Conservation (phyloP, 1,139 yeast species). For the Yamadazyma sp. region DNA sequence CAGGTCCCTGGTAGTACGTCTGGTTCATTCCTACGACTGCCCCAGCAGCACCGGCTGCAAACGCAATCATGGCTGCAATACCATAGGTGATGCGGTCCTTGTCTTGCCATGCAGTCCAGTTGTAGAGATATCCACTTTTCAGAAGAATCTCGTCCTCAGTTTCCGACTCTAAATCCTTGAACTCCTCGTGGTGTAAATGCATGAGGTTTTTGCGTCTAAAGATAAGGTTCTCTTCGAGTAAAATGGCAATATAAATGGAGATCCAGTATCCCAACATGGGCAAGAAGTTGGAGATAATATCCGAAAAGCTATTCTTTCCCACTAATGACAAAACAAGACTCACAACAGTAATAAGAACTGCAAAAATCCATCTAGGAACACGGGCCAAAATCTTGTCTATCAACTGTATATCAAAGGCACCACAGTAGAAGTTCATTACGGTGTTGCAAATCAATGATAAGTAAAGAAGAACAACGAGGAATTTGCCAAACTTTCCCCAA, state of each 20-base stretch:
- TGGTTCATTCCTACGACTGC: constrained; percentile 85
- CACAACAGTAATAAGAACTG: constrained; percentile 61
- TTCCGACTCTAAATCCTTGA: constrained; percentile 18
- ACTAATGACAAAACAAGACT: constrained; percentile 71
- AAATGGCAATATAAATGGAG: constrained; percentile 71
- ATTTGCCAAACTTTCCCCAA: constrained; percentile 77
- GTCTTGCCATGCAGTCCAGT: constrained; percentile 70
- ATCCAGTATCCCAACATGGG: constrained; percentile 97
- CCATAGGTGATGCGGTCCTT: constrained; percentile 57
- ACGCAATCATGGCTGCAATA: constrained; percentile 60
- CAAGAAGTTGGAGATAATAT: constrained; percentile 79
- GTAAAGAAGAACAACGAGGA: constrained; percentile 33
- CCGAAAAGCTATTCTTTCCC: constrained; percentile 74
- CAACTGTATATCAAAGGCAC: constrained; percentile 77
- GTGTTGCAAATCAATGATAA: constrained; percentile 38
- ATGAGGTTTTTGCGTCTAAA: constrained; percentile 59
- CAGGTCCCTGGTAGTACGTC: constrained; percentile 72
- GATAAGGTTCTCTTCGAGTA: constrained; percentile 72
- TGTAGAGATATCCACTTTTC: constrained; percentile 32
- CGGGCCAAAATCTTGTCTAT: constrained; percentile 60
- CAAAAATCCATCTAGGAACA: constrained; percentile 81
- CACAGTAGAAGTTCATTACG: constrained; percentile 70
- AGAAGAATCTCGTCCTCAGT: constrained; percentile 2
- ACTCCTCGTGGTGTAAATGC: constrained; percentile 55
- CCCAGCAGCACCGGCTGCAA: constrained; percentile 66